These are phyloP conservation scores for Lichtheimia ramosa DNA, from an alignment of 371 early-diverging fungal genomes.

Conservation along the genomic window DNA sequence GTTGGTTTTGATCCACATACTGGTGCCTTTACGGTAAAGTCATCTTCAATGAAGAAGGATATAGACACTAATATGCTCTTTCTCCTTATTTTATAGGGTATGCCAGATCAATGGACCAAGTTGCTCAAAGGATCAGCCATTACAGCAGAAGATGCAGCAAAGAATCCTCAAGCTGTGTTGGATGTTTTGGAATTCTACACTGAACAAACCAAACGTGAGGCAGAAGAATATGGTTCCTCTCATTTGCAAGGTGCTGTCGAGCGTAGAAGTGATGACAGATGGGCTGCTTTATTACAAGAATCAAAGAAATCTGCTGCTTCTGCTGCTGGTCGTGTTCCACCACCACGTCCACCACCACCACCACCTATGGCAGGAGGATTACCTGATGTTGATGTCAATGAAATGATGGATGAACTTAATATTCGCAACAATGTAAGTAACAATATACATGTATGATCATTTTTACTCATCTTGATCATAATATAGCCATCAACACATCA, in stretches of 20 bases:
- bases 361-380: constrained; percentile 14
- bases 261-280: constrained; percentile 44
- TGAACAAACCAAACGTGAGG: constrained; percentile 63
- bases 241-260: constrained; percentile 41
- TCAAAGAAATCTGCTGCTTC: constrained; percentile 9
- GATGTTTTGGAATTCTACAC: constrained; percentile 95
- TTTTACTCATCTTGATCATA: no score
- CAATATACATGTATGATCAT: no score
- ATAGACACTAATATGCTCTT: not conserved
- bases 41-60: not conserved
- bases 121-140: constrained; percentile 85
- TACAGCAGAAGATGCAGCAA: constrained; percentile 89
- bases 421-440: constrained; percentile 4
- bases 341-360: constrained; percentile 28
- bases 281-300: constrained; percentile 41
- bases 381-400: constrained; percentile 22
- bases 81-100: constrained; percentile 56
- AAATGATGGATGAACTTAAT: constrained; percentile 26
- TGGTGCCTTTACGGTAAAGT: constrained; percentile 88
- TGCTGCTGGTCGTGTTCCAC: constrained; percentile 8
- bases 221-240: constrained; percentile 48
- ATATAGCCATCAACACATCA: no score
- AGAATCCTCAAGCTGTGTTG: constrained; percentile 92
- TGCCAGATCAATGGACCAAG: constrained; percentile 89
- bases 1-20: constrained; percentile 94